Base-by-base conservation (phyloP, 2,329 filamentous ascomycete genomes). In the Cercospora janseana region DNA sequence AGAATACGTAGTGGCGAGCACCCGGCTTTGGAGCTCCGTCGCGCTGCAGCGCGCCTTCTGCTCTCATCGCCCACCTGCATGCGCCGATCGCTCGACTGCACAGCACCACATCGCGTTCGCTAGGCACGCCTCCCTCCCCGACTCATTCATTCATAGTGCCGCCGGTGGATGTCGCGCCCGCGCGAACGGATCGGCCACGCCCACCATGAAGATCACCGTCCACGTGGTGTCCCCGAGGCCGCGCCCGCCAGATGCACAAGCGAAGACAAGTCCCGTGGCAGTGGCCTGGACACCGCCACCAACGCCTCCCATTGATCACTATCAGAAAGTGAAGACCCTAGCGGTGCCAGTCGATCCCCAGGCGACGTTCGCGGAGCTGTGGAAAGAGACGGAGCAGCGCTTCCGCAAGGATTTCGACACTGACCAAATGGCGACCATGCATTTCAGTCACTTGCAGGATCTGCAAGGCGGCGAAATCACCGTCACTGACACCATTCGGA, bases 141-240 rank as follows among this genome's bases (percentile, higher is more conserved):
- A n/a, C n/a, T n/a, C n/a, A n/a, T n/a, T 45, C 42, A 8, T 10
- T 28, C 24, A 8, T 6, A 8, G 13, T 26, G 13, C 15, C 29
- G 6, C 23, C 15, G 10, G 13, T 43, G 26, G 2, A 29, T n/a
- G 4, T 18, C 16, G 26, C 24, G 4, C 23, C 24, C 16, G 40
- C 10, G 24, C 12, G 34, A 21, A 3, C 4, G 34, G 6, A 12
- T 12, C 8, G 13, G 24, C 9, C 5, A 12, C 10, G 13, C 21
- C 23, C 31, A 24, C 16, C 23, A 46, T 46, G 44, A 37, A 37
- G 31, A 44, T 49, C 47, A 37, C 47, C n/a, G 47, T 49, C 6
- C 47, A 44, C 16, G 27, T 49, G 8, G 35, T 49, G 31, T 23
- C 32, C 38, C 47, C 47, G n/a, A 46, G 21, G 44, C 32, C 27